Evolutionary conservation across 345 rosid species (phyloP), one percentile per base, ranked within the genome.

Genomic region (Aquilaria yunnanensis): DNA sequence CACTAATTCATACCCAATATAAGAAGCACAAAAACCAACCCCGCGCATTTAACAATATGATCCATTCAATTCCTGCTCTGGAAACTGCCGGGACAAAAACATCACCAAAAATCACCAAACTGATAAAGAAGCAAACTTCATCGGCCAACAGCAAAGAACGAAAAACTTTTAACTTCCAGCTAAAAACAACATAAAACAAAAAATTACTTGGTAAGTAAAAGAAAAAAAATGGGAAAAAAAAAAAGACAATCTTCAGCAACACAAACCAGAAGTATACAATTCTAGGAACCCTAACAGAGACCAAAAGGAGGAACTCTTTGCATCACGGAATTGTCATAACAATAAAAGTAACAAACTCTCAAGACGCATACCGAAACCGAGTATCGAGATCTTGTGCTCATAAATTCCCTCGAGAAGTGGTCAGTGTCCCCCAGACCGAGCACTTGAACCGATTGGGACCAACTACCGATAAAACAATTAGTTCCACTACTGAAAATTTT

Each of bases 341-440:
- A 14, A 4, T 32, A 10, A 14, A 30, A 32, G 4, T 3, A 51
- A 59, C 6, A 56, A 23, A 59, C 6, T 32, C 48, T 51, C 37
- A 32, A 48, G 49, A 14, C 16, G 57, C 75, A 65, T 73, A 83
- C 92, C 81, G 66, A 81, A 71, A 73, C 72, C 69, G 77, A 72
- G 74, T 62, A 72, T 56, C 77, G 81, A 72, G 81, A 84, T 80
- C 92, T 83, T 83, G 96, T 82, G 95, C 85, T 87, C 92, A 81
- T 89, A 82, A 92, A 89, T 65, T 62, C 65, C 48, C 67, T 64
- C 70, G 73, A 70, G 53, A 70, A 47, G 54, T 70, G 81, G 60
- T 69, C 64, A 77, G 70, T 60, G 71, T 68, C 59, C 51, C 14
- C 45, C 62, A 70, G 71, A 68, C 88, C 76, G 41, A 16, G 58